Percentiles rank a stretch among this genome's conserved stretches.
Evolutionary conservation across 75 land plant species (phyloP).

Genomic region (Chamaecyparis obtusa): DNA sequence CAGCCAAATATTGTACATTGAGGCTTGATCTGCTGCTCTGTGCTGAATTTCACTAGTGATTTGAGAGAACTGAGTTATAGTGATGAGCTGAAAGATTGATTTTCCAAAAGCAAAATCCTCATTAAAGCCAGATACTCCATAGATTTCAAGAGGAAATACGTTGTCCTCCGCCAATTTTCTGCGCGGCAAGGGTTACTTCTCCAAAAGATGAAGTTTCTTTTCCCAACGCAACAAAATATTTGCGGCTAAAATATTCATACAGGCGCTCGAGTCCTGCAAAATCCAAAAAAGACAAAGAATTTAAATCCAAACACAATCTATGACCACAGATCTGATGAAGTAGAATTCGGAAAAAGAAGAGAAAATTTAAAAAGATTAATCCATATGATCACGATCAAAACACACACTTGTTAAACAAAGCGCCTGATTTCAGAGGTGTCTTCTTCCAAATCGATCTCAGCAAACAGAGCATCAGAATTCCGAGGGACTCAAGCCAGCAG

Average conservation of each 20-base stretch:
- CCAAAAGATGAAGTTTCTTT: conserved; percentile 28
- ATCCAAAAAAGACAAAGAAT: background rate
- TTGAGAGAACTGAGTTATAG: conserved; percentile 18
- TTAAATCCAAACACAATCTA: background rate
- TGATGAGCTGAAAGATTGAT: conserved; percentile 32
- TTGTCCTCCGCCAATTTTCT: conserved; percentile 33
- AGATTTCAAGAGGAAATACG: no score
- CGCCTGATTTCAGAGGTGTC: no score
- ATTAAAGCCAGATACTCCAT: no score
- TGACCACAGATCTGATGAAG: no score
- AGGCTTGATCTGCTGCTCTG: conserved; percentile 20
- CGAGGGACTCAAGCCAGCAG: no score
- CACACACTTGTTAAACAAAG: no score
- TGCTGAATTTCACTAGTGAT: conserved; percentile 29
- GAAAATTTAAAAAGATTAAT: no score
- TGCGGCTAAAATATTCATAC: conserved; percentile 31
- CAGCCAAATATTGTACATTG: conserved; percentile 12
- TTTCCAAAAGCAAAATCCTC: conserved; percentile 45
- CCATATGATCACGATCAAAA: no score
- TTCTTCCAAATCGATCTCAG: no score
- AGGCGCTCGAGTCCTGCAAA: conserved; percentile 28
- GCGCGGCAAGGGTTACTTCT: conserved; percentile 21
- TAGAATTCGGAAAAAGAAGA: no score
- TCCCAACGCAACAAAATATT: conserved; percentile 31
- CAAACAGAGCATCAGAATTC: no score